Conservation (phyloP, 371 early-diverging fungal species). For the Mucor racemosus region DNA sequence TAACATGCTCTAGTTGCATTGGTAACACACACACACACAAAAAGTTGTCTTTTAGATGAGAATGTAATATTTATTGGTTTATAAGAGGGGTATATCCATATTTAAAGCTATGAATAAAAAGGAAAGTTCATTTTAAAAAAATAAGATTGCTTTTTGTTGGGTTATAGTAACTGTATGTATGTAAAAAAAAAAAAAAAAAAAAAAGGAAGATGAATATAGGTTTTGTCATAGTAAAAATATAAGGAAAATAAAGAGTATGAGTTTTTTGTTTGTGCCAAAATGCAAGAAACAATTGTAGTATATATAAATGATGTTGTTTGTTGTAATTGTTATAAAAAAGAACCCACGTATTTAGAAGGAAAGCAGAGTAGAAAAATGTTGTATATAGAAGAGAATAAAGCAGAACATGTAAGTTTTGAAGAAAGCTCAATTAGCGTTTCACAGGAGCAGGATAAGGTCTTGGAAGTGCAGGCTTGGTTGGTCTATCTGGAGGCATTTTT, state of each 20-base stretch:
- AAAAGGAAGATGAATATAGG: not conserved
- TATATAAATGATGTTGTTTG: not conserved
- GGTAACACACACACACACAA: constrained; percentile 13
- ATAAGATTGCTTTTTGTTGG: constrained; percentile 11
- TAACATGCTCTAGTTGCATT: constrained; percentile 11
- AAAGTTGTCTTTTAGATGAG: too few relatives aligned
- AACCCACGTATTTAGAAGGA: not conserved
- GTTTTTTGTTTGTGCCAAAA: constrained; percentile 9
- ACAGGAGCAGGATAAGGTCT: constrained; percentile 35
- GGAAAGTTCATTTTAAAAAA: not conserved
- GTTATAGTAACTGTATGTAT: not conserved
- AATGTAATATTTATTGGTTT: constrained; percentile 8
- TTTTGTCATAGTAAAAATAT: constrained; percentile 5
- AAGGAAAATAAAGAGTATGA: not conserved
- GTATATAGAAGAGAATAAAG: not conserved
- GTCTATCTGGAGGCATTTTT: constrained; percentile 37
- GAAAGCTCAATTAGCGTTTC: constrained; percentile 16
- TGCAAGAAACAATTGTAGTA: constrained; percentile 12
- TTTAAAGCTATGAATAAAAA: constrained; percentile 9
- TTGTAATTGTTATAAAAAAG: not conserved
- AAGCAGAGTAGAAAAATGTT: constrained; percentile 9
- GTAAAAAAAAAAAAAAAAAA: not conserved
- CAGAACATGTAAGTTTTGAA: not conserved
- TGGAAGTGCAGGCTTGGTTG: constrained; percentile 28
- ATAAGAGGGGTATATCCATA: constrained; percentile 1